Evolutionary conservation across 2,329 filamentous ascomycete genomes (phyloP).

Genomic region (Tolypocladium album): DNA sequence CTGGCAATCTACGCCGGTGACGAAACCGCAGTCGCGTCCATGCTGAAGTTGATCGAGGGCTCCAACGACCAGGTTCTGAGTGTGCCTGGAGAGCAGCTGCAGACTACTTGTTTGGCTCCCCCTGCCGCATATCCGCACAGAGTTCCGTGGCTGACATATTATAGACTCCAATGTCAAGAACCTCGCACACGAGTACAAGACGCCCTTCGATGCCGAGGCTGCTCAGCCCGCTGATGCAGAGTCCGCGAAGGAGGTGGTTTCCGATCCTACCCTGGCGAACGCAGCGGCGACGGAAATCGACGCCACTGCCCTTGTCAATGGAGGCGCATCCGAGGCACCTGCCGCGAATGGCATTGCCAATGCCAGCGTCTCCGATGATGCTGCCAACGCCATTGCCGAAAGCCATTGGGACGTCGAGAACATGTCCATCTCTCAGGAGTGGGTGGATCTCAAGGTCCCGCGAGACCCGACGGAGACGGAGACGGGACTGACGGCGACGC

Average conservation of each 20-base stretch:
- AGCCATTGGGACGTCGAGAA: slow-evolving; percentile 52
- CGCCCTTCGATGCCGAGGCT: slow-evolving; percentile 23
- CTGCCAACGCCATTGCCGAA: slow-evolving; percentile 51
- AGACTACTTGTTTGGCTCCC: slow-evolving; percentile 57
- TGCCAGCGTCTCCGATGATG: slow-evolving; percentile 37
- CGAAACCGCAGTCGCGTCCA: slow-evolving; percentile 60
- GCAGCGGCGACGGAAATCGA: slow-evolving; percentile 60
- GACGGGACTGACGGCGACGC: slow-evolving; percentile 49
- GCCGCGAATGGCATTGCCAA: slow-evolving; percentile 33
- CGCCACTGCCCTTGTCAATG: slow-evolving; percentile 29
- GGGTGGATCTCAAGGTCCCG: slow-evolving; percentile 59
- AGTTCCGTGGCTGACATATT: slow-evolving; percentile 8
- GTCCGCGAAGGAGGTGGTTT: slow-evolving; percentile 23
- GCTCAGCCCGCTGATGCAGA: slow-evolving; percentile 20
- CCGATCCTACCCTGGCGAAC: slow-evolving; percentile 58
- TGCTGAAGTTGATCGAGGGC: slow-evolving; percentile 68
- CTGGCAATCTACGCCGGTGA: slow-evolving; percentile 72
- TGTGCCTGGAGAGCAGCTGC: slow-evolving; percentile 52
- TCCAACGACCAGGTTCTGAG: slow-evolving; percentile 55
- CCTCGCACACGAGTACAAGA: slow-evolving; percentile 42
- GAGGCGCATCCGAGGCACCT: slow-evolving; percentile 25
- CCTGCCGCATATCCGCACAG: background rate
- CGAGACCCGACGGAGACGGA: slow-evolving; percentile 67
- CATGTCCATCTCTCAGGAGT: slow-evolving; percentile 48
- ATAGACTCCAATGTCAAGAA: slow-evolving; percentile 27